Conservation (phyloP, 228 moss, liverwort and hornwort genomes). For the Sphagnum fallax region DNA sequence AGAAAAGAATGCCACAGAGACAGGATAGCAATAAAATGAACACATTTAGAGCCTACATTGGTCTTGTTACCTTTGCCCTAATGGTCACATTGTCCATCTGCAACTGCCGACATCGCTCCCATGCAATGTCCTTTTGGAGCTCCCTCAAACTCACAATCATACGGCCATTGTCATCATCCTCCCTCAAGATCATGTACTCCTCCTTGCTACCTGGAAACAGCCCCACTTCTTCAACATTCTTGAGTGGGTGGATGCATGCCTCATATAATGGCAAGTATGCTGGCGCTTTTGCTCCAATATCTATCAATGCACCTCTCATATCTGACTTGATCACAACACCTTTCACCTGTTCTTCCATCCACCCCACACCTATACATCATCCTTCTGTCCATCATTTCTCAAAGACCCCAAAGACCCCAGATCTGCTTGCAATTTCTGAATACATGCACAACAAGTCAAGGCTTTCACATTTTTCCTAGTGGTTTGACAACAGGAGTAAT, state of each 20-base stretch:
- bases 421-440: no score
- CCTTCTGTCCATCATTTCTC: no score
- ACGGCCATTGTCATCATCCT: constrained; percentile 10
- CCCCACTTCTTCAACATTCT: constrained; percentile 8
- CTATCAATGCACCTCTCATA: constrained; percentile 6
- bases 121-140: constrained; percentile 5
- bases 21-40: no score
- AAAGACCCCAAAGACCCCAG: no score
- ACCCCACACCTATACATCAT: no score
- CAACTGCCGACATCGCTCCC: constrained; percentile 11
- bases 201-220: constrained; percentile 7
- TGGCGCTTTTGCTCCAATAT: constrained; percentile 8
- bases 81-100: constrained; percentile 6
- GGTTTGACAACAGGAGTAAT: no score
- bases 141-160: constrained; percentile 9
- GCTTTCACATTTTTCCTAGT: no score
- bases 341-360: neutral
- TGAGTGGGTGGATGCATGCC: constrained; percentile 6
- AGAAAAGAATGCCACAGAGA: no score
- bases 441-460: no score
- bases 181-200: constrained; percentile 5
- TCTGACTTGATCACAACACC: constrained; percentile 9
- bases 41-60: no score
- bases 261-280: constrained; percentile 6
- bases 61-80: constrained; percentile 24